Percentiles rank a stretch among this genome's conserved stretches.
Conservation (phyloP, 768 basidiomycete species). For the Serendipita vermifera region DNA sequence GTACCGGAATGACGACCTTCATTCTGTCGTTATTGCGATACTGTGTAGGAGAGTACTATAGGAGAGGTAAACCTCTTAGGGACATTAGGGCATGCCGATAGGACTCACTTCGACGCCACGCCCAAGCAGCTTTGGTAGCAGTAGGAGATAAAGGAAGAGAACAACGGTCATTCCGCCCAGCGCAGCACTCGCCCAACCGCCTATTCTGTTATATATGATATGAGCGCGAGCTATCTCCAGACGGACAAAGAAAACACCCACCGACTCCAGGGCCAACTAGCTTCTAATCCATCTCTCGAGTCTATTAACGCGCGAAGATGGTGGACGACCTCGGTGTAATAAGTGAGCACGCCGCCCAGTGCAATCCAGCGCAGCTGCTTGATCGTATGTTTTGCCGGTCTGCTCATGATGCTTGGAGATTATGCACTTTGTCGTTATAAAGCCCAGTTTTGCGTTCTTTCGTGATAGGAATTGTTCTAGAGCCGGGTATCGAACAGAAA, state of each 20-base stretch:
- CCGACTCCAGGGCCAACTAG: background rate
- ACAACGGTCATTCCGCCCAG: background rate
- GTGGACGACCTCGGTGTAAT: background rate
- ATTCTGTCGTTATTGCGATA: background rate
- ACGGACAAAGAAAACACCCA: background rate
- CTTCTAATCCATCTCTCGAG: background rate
- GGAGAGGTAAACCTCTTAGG: background rate
- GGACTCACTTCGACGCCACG: background rate
- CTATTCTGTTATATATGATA: background rate
- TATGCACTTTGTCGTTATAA: too few species aligned
- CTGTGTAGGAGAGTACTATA: background rate
- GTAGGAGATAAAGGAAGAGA: conserved; percentile 3
- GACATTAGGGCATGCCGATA: background rate
- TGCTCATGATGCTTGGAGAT: too few species aligned
- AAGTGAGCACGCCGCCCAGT: background rate
- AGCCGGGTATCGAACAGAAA: too few species aligned
- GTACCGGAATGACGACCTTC: background rate
- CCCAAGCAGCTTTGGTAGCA: conserved; percentile 2
- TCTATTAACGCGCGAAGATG: background rate
- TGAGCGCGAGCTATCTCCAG: background rate
- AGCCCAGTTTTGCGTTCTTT: too few species aligned
- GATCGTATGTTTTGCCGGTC: background rate
- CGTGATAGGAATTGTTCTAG: too few species aligned
- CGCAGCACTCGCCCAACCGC: background rate
- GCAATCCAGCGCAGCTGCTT: conserved; percentile 6